Conservation (phyloP, 1,139 yeast genomes). For the Schizosaccharomyces versatilis region DNA sequence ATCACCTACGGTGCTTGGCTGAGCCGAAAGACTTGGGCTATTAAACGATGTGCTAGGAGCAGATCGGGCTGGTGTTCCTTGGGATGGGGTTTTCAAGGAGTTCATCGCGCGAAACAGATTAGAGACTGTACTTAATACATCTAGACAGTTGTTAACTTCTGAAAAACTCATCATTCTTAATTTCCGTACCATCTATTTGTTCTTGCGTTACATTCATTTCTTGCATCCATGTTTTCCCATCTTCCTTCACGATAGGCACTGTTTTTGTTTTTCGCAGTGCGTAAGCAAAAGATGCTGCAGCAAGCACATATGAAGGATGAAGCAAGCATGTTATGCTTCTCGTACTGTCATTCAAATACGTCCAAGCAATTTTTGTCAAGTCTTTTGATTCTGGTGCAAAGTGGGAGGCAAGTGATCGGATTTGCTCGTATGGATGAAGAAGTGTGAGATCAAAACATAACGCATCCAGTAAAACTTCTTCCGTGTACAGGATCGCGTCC, state of each 20-base stretch:
- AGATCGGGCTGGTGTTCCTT: no score
- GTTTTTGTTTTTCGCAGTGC: slow-evolving; percentile 13
- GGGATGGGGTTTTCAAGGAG: no score
- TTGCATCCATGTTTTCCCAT: neutral
- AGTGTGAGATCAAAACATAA: slow-evolving; percentile 30
- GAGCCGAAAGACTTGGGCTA: no score
- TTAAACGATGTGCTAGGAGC: no score
- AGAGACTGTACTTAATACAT: no score
- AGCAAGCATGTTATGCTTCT: slow-evolving; percentile 20
- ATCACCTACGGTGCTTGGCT: no score
- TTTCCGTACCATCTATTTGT: neutral
- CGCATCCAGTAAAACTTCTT: slow-evolving; percentile 27
- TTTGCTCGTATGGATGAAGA: slow-evolving; percentile 24
- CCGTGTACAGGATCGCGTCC: slow-evolving; percentile 25
- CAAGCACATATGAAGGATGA: slow-evolving; percentile 18
- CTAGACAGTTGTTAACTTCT: no score
- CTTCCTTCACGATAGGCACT: neutral
- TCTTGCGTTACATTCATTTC: neutral
- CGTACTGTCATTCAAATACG: slow-evolving; percentile 23
- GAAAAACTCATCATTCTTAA: no score
- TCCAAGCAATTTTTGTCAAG: slow-evolving; percentile 20
- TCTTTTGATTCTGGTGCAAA: slow-evolving; percentile 15
- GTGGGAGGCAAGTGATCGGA: slow-evolving; percentile 15
- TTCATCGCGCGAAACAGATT: no score
- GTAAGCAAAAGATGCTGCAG: slow-evolving; percentile 23